Evolutionary conservation across 495 filamentous ascomycete species (phyloP), one percentile per base, ranked within the genome.

Genomic region (Aspergillus leporis): DNA sequence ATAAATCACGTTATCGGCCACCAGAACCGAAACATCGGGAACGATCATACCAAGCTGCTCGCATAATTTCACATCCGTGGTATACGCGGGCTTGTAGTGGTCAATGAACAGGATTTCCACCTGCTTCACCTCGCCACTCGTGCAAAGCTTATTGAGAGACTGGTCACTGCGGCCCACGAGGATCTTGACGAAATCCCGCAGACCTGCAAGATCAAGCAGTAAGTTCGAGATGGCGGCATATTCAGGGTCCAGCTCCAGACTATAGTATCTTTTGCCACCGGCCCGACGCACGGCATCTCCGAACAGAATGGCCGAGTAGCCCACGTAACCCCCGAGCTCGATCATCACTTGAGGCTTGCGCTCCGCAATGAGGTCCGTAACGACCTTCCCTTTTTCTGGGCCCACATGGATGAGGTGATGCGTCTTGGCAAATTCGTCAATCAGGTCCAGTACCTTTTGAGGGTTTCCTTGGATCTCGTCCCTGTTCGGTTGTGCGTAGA

Each of bases 241-340:
- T 48, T 85, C 81, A 0, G 89, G 84, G 62, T 86, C 87, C 60
- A 82, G 69, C 60, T 92, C 90, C 0, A 92, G 73, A 65, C 84
- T 87, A 62, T 79, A 84, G 66, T 89, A 91, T 30, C 74, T 69
- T 62, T 79, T 75, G 5, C 87, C 86, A 18, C 85, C 85, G 19
- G 78, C 78, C 18, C 79, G 72, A 31, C 79, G 78, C 3, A 90
- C 68, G 3, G 86, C 83, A 13, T 83, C 78, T 30, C 82, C 87
- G 62, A 91, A 91, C 6, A 90, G 74, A 51, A 92, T 85, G 43
- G 86, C 84, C 0, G 88, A 91, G 75, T 93, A 94, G 45, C 91
- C 91, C 31, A 92, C 77, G 71, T 93, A 95, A 49, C 88, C 87
- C 41, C 91, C 91, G 4, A 93, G 81, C 68, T 95, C 91, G 49